Evolutionary conservation across 2,329 filamentous ascomycete genomes (phyloP).

Genomic region (Fusarium sterilihyphosum): DNA sequence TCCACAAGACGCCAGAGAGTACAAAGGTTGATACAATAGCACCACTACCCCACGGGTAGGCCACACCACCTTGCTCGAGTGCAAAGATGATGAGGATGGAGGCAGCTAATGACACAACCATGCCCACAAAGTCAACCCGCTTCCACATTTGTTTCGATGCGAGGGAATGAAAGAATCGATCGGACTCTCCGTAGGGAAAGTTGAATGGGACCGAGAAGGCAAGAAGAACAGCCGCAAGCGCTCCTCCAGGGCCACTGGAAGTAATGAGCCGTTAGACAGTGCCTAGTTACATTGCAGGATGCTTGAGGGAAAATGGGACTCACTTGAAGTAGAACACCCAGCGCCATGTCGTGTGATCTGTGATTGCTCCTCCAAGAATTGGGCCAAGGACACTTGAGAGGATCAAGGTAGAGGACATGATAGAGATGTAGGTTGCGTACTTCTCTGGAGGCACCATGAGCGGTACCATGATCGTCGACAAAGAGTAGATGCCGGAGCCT

Average conservation of each 20-base stretch:
- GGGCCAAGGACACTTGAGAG: slow-evolving; percentile 14
- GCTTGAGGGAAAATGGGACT: not conserved
- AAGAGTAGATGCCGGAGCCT: slow-evolving; percentile 29
- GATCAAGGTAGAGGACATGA: slow-evolving; percentile 20
- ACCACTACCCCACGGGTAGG: slow-evolving; percentile 54
- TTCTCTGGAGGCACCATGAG: slow-evolving; percentile 12
- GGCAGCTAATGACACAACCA: slow-evolving; percentile 50
- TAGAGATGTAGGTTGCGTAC: slow-evolving; percentile 23
- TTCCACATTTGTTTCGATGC: not conserved
- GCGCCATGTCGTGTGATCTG: slow-evolving; percentile 11
- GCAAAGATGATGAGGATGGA: slow-evolving; percentile 58
- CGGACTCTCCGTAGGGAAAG: slow-evolving; percentile 1
- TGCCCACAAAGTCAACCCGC: slow-evolving; percentile 34
- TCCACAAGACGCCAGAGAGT: slow-evolving; percentile 2
- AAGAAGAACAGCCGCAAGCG: slow-evolving; percentile 5
- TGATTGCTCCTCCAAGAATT: slow-evolving; percentile 11
- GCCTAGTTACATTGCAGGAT: not conserved
- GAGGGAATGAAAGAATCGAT: not conserved
- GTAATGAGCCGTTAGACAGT: too few relatives aligned
- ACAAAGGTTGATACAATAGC: slow-evolving; percentile 47
- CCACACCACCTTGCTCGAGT: slow-evolving; percentile 55
- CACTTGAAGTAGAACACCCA: slow-evolving; percentile 20
- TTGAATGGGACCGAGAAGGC: slow-evolving; percentile 4
- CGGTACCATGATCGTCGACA: slow-evolving; percentile 21
- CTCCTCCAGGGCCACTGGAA: not conserved